Conservation (phyloP, 31 red algal genomes). For the Porphyra umbilicalis region DNA sequence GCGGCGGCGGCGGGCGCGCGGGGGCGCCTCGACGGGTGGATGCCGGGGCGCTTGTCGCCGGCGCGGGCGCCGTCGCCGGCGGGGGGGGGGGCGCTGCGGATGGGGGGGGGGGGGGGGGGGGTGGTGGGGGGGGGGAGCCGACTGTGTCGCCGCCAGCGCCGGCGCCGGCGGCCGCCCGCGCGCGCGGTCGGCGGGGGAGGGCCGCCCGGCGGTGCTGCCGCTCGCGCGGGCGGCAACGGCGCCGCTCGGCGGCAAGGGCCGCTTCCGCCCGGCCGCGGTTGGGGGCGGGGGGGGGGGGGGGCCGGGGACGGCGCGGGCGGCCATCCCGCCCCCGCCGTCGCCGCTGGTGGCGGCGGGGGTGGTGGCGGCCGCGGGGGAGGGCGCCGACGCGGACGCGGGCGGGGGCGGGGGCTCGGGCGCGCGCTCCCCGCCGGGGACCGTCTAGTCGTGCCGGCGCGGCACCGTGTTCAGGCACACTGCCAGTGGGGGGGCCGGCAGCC, state of each 20-base stretch:
- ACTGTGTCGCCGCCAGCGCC: neutral
- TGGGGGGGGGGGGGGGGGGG: neutral
- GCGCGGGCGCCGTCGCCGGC: neutral
- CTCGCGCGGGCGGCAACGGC: neutral
- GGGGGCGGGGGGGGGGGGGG: neutral
- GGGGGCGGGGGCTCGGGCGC: too few species aligned
- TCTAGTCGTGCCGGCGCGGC: too few species aligned
- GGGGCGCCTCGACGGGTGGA: neutral
- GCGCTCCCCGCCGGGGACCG: too few species aligned
- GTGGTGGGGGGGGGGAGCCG: neutral
- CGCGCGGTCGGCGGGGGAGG: neutral
- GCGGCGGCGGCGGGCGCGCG: neutral
- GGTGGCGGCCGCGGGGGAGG: neutral
- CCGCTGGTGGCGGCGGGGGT: neutral
- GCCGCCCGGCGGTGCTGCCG: neutral
- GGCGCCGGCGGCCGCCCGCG: neutral
- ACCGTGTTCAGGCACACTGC: neutral
- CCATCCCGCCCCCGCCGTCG: neutral
- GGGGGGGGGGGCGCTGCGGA: neutral
- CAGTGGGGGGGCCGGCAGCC: too few species aligned
- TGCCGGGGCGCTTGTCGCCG: neutral
- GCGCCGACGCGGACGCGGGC: neutral
- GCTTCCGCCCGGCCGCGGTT: neutral
- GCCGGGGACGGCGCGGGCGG: neutral
- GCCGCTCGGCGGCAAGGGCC: neutral